Conservation (phyloP, 2,329 filamentous ascomycete genomes). For the Aspergillus hortae region DNA sequence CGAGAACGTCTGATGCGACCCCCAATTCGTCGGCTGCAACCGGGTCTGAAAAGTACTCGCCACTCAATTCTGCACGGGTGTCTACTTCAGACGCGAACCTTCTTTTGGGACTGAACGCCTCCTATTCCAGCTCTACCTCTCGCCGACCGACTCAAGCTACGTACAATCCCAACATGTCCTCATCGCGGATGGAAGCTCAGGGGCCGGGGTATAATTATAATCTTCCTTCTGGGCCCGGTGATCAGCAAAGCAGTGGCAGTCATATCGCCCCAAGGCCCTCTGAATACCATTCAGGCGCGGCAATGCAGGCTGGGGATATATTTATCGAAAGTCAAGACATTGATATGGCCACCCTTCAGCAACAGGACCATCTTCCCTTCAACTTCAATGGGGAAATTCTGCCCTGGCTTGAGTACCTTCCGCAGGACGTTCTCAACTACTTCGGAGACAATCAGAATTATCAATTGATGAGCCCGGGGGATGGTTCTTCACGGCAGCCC, state of each 20-base stretch:
- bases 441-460: conserved; percentile 42
- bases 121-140: conserved; percentile 30
- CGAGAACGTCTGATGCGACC: conserved; percentile 21
- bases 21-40: conserved; percentile 17
- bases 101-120: conserved; percentile 48
- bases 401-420: conserved; percentile 72
- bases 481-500: conserved; percentile 19
- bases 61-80: conserved; percentile 42
- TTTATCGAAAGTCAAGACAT: conserved; percentile 75
- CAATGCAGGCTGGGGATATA: conserved; percentile 42
- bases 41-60: conserved; percentile 23
- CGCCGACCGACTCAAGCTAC: conserved; percentile 20
- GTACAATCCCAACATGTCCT: conserved; percentile 19
- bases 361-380: conserved; percentile 38
- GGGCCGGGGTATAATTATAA: conserved; percentile 22
- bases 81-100: conserved; percentile 34
- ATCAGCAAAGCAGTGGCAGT: conserved; percentile 11
- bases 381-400: conserved; percentile 57
- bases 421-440: conserved; percentile 60
- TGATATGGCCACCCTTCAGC: conserved; percentile 62
- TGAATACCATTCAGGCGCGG: conserved; percentile 17
- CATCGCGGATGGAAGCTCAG: conserved; percentile 18
- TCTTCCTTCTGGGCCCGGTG: conserved; percentile 14
- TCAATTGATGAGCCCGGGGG: conserved; percentile 28
- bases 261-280: conserved; percentile 16